Evolutionary conservation across 176 grass and related monocot species (phyloP).

Genomic region (Triticum timopheevii): DNA sequence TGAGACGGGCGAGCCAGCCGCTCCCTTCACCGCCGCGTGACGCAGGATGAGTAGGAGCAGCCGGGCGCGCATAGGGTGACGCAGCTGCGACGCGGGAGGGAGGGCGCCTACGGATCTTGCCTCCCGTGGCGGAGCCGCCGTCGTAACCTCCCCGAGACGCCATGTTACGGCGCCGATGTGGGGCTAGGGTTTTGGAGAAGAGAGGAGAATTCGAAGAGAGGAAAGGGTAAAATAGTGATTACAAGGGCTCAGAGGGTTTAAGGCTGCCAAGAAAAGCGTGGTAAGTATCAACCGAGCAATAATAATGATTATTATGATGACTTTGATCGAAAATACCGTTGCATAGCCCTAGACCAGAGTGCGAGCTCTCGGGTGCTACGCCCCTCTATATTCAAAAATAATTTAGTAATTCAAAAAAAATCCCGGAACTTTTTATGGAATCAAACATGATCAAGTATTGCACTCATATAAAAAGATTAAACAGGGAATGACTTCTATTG

Average conservation of each 20-base stretch:
- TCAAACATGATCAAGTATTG: too few relatives aligned
- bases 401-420: too few relatives aligned
- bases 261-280: too few relatives aligned
- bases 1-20: conserved; percentile 41
- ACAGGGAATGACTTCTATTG: too few relatives aligned
- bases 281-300: too few relatives aligned
- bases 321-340: too few relatives aligned
- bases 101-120: conserved; percentile 35
- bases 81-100: conserved; percentile 24
- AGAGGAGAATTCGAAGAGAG: neutral
- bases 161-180: conserved; percentile 28
- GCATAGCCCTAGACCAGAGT: too few relatives aligned
- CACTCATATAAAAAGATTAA: too few relatives aligned
- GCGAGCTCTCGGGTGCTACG: too few relatives aligned
- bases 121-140: conserved; percentile 21
- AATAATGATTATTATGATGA: too few relatives aligned
- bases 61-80: conserved; percentile 30
- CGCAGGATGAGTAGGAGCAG: neutral
- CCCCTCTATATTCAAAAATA: too few relatives aligned
- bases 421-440: too few relatives aligned
- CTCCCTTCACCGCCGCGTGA: neutral
- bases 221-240: neutral
- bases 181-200: conserved; percentile 26
- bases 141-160: conserved; percentile 36
- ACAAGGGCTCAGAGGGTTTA: neutral